phyloP scores from a whole-genome alignment of 176 grass and related monocot genomes.

The Avena eriantha region DNA sequence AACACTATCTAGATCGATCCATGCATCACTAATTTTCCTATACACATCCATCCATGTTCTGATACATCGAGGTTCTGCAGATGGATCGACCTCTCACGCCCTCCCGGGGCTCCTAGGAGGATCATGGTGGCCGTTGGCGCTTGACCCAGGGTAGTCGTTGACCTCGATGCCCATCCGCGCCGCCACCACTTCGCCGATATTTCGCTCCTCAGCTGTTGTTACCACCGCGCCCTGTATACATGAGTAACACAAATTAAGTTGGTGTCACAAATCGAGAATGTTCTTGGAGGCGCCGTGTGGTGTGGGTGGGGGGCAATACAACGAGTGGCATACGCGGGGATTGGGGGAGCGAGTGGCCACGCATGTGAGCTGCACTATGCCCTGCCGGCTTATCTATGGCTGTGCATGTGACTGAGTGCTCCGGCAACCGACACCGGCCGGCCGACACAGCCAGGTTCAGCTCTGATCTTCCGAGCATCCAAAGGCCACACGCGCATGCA shows the following conservation, averaged over 20 bases:
- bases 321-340: background rate
- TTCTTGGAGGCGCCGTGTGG: background rate
- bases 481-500: conserved; percentile 2
- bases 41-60: background rate
- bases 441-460: conserved; percentile 17
- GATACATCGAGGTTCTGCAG: background rate
- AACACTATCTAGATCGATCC: background rate
- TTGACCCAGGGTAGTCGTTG: conserved; percentile 82
- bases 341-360: conserved; percentile 41
- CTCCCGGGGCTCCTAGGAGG: conserved; percentile 72
- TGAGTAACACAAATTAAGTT: no score
- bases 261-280: background rate
- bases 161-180: conserved; percentile 73
- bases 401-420: conserved; percentile 11
- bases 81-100: conserved; percentile 25
- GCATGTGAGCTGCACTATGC: conserved; percentile 49
- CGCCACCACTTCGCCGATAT: conserved; percentile 44
- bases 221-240: background rate
- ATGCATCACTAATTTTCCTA: background rate
- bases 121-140: conserved; percentile 82
- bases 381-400: background rate
- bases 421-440: background rate
- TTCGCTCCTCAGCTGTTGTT: background rate
- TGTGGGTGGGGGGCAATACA: background rate
- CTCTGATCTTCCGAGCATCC: conserved; percentile 4